These are phyloP conservation scores for Phanerochaete sordida DNA, from an alignment of 768 basidiomycete species.

Conservation along the genomic window DNA sequence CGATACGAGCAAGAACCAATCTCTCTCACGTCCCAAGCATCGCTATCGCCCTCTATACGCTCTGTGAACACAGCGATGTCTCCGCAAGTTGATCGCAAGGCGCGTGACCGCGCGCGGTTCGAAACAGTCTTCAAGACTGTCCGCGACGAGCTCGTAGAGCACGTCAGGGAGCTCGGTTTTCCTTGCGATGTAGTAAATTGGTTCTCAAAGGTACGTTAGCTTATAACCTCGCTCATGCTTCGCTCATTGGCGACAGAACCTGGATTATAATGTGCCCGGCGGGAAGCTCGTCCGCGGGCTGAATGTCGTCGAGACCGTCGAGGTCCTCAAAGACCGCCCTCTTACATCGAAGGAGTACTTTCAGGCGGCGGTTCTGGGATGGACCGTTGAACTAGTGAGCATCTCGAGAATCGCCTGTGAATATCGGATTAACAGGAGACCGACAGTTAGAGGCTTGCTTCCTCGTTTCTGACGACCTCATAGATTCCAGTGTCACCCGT, in stretches of 20 bases:
- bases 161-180: conserved; percentile 69
- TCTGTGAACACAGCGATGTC: neutral
- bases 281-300: conserved; percentile 95
- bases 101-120: conserved; percentile 50
- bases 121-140: conserved; percentile 67
- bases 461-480: conserved; percentile 96
- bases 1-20: too few species aligned
- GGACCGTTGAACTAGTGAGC: conserved; percentile 93
- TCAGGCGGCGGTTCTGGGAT: conserved; percentile 85
- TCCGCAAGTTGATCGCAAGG: conserved; percentile 5
- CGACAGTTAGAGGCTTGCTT: conserved; percentile 89
- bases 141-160: conserved; percentile 73
- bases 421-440: too few species aligned
- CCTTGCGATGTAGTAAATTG: conserved; percentile 82
- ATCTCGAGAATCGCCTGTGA: too few species aligned
- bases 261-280: conserved; percentile 91
- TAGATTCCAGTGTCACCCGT: conserved; percentile 92
- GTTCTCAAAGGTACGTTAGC: conserved; percentile 66
- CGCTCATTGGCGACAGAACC: conserved; percentile 46
- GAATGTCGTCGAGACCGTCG: conserved; percentile 90
- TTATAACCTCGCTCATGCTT: neutral
- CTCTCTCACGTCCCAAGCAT: neutral
- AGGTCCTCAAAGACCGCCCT: conserved; percentile 75
- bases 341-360: conserved; percentile 84
- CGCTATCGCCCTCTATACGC: too few species aligned